Evolutionary conservation across 148 eudicot genomes (phyloP).

Genomic region (Rhododendron williamsianum): DNA sequence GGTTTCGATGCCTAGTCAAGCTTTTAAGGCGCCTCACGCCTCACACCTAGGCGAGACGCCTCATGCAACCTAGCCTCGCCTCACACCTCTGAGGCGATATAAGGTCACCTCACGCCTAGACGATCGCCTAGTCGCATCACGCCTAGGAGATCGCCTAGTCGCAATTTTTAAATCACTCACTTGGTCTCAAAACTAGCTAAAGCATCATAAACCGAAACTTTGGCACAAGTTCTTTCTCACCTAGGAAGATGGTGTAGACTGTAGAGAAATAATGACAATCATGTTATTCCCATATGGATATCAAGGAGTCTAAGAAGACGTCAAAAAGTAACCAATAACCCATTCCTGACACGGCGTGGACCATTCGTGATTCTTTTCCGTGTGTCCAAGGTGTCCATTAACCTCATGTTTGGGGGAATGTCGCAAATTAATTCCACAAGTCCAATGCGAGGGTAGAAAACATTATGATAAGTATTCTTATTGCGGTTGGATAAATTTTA

Average conservation of each 20-base stretch:
- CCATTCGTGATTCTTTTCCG: neutral
- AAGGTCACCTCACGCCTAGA: too few species aligned
- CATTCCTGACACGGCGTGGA: neutral
- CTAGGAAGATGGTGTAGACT: neutral
- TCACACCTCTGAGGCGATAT: too few species aligned
- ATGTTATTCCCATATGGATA: neutral
- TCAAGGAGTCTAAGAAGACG: neutral
- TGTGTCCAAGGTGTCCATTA: neutral
- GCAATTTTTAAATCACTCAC: too few species aligned
- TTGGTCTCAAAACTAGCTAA: neutral
- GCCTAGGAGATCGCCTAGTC: too few species aligned
- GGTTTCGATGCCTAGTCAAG: too few species aligned
- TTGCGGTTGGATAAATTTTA: neutral
- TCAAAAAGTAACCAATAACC: neutral
- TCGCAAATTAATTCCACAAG: neutral
- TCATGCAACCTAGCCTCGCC: too few species aligned
- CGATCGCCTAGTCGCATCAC: too few species aligned
- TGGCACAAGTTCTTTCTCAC: neutral
- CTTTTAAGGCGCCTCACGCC: too few species aligned
- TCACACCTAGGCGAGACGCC: too few species aligned
- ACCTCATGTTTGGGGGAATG: neutral
- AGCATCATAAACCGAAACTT: neutral
- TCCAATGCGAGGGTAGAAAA: neutral
- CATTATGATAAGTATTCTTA: neutral
- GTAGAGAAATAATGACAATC: neutral